A percentile compares a stretch with the other conserved stretches of the same genome.
Evolutionary conservation across 2,329 filamentous ascomycete genomes (phyloP).

Genomic region (Botrytis medusae): DNA sequence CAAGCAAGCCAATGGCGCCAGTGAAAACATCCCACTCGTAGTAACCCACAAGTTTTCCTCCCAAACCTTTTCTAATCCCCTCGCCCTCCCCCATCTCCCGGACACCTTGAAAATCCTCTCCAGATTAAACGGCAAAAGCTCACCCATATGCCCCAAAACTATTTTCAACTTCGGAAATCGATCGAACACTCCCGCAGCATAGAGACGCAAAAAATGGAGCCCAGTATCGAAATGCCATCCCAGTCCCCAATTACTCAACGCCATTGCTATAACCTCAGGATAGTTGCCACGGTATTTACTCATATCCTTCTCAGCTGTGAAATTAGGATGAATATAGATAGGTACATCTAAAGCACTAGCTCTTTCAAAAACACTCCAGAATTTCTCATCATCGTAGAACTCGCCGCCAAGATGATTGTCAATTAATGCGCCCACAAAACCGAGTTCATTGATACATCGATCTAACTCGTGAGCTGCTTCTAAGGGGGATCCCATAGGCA

Average conservation of each 20-base stretch:
- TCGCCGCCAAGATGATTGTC: constrained; percentile 44
- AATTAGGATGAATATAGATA: constrained; percentile 46
- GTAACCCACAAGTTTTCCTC: constrained; percentile 58
- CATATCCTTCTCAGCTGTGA: constrained; percentile 38
- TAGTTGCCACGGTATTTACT: constrained; percentile 40
- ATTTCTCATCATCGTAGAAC: constrained; percentile 47
- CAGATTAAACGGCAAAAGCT: constrained; percentile 55
- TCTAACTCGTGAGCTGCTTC: constrained; percentile 42
- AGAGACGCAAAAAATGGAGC: constrained; percentile 51
- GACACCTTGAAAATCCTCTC: constrained; percentile 45
- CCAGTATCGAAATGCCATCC: constrained; percentile 54
- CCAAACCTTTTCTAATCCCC: constrained; percentile 51
- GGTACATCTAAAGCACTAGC: constrained; percentile 46
- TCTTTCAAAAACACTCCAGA: constrained; percentile 40
- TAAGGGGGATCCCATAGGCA: constrained; percentile 44
- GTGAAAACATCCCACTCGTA: constrained; percentile 53
- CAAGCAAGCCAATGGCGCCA: constrained; percentile 49
- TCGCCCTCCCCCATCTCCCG: constrained; percentile 39
- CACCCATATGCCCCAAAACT: constrained; percentile 53
- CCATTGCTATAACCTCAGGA: constrained; percentile 32
- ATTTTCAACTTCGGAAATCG: constrained; percentile 54
- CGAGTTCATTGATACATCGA: constrained; percentile 45
- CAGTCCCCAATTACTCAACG: constrained; percentile 46
- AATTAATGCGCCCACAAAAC: constrained; percentile 50
- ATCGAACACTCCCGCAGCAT: constrained; percentile 55